phyloP scores from a whole-genome alignment of 495 filamentous ascomycete species.

The Xylaria curta region DNA sequence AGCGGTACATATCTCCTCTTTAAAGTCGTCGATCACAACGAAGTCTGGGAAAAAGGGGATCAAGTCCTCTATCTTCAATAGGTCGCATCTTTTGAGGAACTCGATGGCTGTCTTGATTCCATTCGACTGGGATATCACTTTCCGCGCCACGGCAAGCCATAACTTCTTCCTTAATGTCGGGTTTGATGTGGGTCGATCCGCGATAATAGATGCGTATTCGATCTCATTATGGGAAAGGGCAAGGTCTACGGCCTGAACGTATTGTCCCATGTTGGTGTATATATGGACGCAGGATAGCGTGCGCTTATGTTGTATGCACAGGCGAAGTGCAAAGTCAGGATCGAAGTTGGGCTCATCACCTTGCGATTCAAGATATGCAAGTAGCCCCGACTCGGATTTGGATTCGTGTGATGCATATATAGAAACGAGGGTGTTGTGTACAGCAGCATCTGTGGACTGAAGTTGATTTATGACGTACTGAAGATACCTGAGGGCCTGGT shows the following conservation, averaged over 20 bases:
- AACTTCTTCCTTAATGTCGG: conserved; percentile 86
- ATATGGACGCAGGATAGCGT: conserved; percentile 95
- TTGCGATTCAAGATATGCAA: conserved; percentile 85
- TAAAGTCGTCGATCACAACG: conserved; percentile 98
- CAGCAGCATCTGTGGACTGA: conserved; percentile 80
- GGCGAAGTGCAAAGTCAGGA: conserved; percentile 93
- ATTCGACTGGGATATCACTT: conserved; percentile 82
- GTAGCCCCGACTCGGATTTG: conserved; percentile 79
- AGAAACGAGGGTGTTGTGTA: conserved; percentile 96
- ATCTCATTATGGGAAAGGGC: conserved; percentile 88
- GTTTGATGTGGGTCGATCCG: conserved; percentile 83
- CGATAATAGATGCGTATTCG: conserved; percentile 85
- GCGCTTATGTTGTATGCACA: conserved; percentile 92
- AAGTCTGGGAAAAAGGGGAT: conserved; percentile 99
- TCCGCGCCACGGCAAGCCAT: conserved; percentile 92
- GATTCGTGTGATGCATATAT: conserved; percentile 90
- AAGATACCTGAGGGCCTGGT: conserved; percentile 94
- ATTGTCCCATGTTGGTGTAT: conserved; percentile 93
- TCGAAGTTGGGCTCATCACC: conserved; percentile 77
- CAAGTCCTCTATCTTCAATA: conserved; percentile 92
- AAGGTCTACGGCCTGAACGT: conserved; percentile 88
- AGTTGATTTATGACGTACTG: conserved; percentile 91
- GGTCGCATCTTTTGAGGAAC: conserved; percentile 87
- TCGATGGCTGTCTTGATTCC: conserved; percentile 96
- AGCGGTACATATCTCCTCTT: conserved; percentile 93